Conservation (phyloP, 2,329 filamentous ascomycete genomes). For the Exserohilum rostratum region DNA sequence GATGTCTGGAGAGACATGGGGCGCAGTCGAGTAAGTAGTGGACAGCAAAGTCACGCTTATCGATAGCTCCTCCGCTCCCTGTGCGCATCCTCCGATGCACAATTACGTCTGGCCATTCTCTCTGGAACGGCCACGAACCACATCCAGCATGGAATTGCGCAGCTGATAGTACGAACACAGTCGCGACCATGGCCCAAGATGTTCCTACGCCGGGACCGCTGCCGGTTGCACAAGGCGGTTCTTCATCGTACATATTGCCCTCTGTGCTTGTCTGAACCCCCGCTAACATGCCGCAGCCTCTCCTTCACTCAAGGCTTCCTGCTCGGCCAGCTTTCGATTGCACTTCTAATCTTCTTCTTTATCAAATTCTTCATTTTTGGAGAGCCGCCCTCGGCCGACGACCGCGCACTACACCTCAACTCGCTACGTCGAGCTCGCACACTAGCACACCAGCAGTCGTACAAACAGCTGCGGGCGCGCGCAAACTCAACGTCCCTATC, state of each 20-base stretch:
- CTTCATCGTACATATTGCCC: slow-evolving; percentile 23
- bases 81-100: slow-evolving; percentile 12
- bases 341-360: slow-evolving; percentile 88
- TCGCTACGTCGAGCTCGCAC: slow-evolving; percentile 75
- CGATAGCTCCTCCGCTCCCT: slow-evolving; percentile 4
- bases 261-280: slow-evolving; percentile 14
- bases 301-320: slow-evolving; percentile 95
- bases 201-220: slow-evolving; percentile 20
- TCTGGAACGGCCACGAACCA: background rate
- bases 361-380: slow-evolving; percentile 99
- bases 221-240: slow-evolving; percentile 23
- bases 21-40: slow-evolving; percentile 6
- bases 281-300: slow-evolving; percentile 60
- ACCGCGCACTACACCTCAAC: slow-evolving; percentile 75
- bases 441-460: slow-evolving; percentile 65
- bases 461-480: slow-evolving; percentile 36
- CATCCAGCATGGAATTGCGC: slow-evolving; percentile 9
- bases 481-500: slow-evolving; percentile 43
- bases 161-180: slow-evolving; percentile 10
- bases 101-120: slow-evolving; percentile 7
- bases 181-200: slow-evolving; percentile 22
- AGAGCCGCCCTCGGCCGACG: slow-evolving; percentile 83
- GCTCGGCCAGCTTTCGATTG: slow-evolving; percentile 89
- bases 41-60: slow-evolving; percentile 10
- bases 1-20: slow-evolving; percentile 2